Evolutionary conservation across 2,329 filamentous ascomycete species (phyloP).

Genomic region (Zasmidium cellare): DNA sequence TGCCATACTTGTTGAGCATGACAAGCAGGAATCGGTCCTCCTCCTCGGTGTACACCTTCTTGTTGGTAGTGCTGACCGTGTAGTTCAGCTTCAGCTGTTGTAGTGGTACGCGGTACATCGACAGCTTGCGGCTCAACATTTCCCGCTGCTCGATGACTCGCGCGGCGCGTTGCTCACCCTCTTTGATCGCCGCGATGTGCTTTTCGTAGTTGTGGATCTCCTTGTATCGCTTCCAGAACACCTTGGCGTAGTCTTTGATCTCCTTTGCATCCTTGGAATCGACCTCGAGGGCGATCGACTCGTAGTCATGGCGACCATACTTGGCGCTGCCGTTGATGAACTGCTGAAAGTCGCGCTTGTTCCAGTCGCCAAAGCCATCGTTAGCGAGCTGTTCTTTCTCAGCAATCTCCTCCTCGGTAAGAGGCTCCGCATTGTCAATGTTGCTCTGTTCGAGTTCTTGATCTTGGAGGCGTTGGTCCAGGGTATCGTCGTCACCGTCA

Average conservation of each 20-base stretch:
- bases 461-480: conserved; percentile 83
- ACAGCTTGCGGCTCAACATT: conserved; percentile 92
- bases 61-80: conserved; percentile 97
- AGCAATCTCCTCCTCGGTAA: conserved; percentile 85
- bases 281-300: conserved; percentile 81
- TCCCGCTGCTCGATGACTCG: conserved; percentile 91
- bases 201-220: conserved; percentile 89
- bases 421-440: conserved; percentile 84
- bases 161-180: conserved; percentile 84
- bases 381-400: conserved; percentile 81
- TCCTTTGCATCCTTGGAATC: conserved; percentile 86
- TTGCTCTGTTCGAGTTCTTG: conserved; percentile 84
- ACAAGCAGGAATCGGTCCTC: conserved; percentile 95
- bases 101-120: conserved; percentile 92
- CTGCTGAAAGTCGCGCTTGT: conserved; percentile 95
- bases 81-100: conserved; percentile 99
- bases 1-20: conserved; percentile 85
- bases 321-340: conserved; percentile 95
- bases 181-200: conserved; percentile 84
- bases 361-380: conserved; percentile 92
- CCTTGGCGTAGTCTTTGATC: conserved; percentile 86
- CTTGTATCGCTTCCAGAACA: conserved; percentile 93
- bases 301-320: conserved; percentile 83
- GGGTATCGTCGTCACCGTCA: conserved; percentile 83
- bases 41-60: conserved; percentile 98